Conservation (phyloP, 2,329 filamentous ascomycete species). For the Laburnicola sp. region DNA sequence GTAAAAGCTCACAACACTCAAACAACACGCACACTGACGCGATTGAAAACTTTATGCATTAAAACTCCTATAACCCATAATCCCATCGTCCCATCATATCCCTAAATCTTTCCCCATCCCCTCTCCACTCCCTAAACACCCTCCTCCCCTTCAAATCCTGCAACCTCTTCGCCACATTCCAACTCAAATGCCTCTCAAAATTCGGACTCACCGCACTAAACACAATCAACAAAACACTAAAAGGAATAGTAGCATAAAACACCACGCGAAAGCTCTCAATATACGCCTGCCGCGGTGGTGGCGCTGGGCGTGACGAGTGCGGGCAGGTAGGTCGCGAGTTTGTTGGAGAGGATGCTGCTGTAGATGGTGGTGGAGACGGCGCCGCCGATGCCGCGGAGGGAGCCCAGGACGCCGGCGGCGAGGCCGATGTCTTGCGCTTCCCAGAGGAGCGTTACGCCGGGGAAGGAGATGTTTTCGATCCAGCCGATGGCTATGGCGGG, state of each 20-base stretch:
- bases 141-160: slow-evolving; percentile 19
- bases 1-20: too few species aligned
- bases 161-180: slow-evolving; percentile 31
- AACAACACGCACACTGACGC: too few species aligned
- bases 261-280: slow-evolving; percentile 23
- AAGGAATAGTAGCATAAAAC: slow-evolving; percentile 33
- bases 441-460: slow-evolving; percentile 36
- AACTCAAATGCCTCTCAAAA: slow-evolving; percentile 28
- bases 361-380: slow-evolving; percentile 33
- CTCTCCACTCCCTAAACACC: slow-evolving; percentile 20
- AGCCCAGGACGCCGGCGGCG: slow-evolving; percentile 35
- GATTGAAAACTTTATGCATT: too few species aligned
- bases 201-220: slow-evolving; percentile 24
- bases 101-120: slow-evolving; percentile 19
- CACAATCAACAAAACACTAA: slow-evolving; percentile 26
- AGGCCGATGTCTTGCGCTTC: slow-evolving; percentile 39
- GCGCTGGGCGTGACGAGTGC: slow-evolving; percentile 31
- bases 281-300: slow-evolving; percentile 46
- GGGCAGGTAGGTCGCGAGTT: slow-evolving; percentile 31
- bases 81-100: too few species aligned
- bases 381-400: slow-evolving; percentile 32
- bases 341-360: slow-evolving; percentile 34
- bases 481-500: slow-evolving; percentile 31
- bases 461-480: slow-evolving; percentile 36
- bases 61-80: too few species aligned